These are phyloP conservation scores for Penicillium antarcticum DNA, from an alignment of 495 filamentous ascomycete species.

Conservation along the genomic window DNA sequence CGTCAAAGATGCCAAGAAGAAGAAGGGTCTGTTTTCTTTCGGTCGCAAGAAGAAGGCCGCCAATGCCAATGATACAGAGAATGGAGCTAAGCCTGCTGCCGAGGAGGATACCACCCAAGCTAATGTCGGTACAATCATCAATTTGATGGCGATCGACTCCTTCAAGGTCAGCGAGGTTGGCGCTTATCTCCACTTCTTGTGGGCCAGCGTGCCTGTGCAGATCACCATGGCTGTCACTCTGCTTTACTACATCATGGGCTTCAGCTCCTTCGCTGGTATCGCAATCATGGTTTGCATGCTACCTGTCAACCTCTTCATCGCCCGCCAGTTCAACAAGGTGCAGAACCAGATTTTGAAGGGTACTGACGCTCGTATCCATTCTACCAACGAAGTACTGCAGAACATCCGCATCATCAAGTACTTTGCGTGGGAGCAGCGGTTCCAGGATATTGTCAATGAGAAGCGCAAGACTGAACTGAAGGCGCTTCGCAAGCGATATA, in stretches of 20 bases:
- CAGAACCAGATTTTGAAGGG: constrained; percentile 91
- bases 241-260: constrained; percentile 85
- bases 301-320: constrained; percentile 84
- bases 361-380: constrained; percentile 94
- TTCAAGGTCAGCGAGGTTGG: constrained; percentile 96
- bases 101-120: constrained; percentile 61
- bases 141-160: constrained; percentile 98
- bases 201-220: constrained; percentile 81
- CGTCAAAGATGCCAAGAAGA: constrained; percentile 31
- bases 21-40: constrained; percentile 52
- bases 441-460: constrained; percentile 80
- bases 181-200: constrained; percentile 87
- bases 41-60: constrained; percentile 54
- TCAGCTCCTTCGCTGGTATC: constrained; percentile 91
- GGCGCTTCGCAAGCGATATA: constrained; percentile 75
- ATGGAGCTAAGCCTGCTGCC: constrained; percentile 33
- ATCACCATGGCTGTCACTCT: constrained; percentile 70
- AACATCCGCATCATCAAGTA: constrained; percentile 99
- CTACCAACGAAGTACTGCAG: constrained; percentile 94
- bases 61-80: constrained; percentile 30
- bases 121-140: constrained; percentile 95
- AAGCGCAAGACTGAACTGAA: constrained; percentile 77
- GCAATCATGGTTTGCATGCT: constrained; percentile 85
- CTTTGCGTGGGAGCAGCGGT: constrained; percentile 97
- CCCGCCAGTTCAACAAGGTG: constrained; percentile 73